Conservation (phyloP, 176 grass and related monocot species). For the Thinopyrum elongatum region DNA sequence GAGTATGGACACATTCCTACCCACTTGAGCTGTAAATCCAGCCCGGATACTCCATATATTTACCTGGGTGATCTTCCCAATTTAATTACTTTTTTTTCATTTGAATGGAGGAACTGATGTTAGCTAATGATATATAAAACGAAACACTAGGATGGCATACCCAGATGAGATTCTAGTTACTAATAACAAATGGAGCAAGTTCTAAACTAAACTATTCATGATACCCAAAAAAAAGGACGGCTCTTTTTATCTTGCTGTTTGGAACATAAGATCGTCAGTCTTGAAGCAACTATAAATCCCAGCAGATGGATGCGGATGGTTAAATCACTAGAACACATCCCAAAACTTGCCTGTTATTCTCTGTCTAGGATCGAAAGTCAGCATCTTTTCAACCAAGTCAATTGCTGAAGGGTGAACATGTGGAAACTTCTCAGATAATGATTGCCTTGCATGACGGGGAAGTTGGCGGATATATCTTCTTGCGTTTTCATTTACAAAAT, state of each 20-base stretch:
- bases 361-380: conserved; percentile 93
- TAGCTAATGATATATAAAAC: background rate
- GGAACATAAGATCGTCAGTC: background rate
- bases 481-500: conserved; percentile 97
- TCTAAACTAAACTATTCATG: background rate
- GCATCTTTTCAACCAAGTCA: conserved; percentile 95
- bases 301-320: background rate
- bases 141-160: background rate
- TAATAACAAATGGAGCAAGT: background rate
- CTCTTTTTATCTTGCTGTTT: background rate
- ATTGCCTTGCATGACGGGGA: conserved; percentile 72
- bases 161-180: background rate
- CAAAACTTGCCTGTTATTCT: conserved; percentile 86
- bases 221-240: too few relatives aligned
- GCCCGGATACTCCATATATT: background rate
- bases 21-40: background rate
- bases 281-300: conserved; percentile 8
- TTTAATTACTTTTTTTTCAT: background rate
- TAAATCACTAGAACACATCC: conserved; percentile 9
- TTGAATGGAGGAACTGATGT: background rate
- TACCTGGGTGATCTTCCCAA: background rate
- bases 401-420: conserved; percentile 87
- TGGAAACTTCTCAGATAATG: conserved; percentile 86
- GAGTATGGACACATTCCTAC: background rate
- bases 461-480: conserved; percentile 95